Base-by-base conservation (phyloP, 257 asterid genomes). In the Craterostigma plantagineum region DNA sequence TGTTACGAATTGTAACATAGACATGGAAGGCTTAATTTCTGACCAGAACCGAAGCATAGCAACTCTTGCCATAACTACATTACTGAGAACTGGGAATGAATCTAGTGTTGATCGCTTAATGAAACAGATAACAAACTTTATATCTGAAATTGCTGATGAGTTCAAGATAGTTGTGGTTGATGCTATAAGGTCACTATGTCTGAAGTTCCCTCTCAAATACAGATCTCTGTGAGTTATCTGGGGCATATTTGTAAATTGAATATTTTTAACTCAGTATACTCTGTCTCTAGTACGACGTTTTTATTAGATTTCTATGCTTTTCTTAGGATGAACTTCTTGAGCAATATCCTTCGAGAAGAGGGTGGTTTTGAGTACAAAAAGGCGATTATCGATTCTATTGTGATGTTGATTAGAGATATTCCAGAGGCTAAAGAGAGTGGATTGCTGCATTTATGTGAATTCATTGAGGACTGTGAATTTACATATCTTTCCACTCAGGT, bases 91-190 rank as follows among this genome's bases (percentile, higher is more conserved):
- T 11, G 94, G 94, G 57, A 81, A 75, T 33, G 94, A 81, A 54
- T 81, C 94, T 10, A 81, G 92, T 51, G 75, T 81, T 51, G 94
- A 81, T 47, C 92, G 94, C 42, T 63, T 81, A 54, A 77, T 77
- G 87, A 81, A 81, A 60, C 94, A 81, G 50, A 81, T 81, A 53
- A 81, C 94, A 7, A 77, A 53, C 48, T 81, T 81, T 57, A 77
- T 81, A 92, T 81, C 94, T 44, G 94, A 81, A 55, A 81, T 81
- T 63, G 94, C 94, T 43, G 94, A 81, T 63, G 94, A 81, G 63
- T 77, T 81, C 71, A 77, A 81, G 70, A 77, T 81, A 57, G 94
- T 81, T 52, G 94, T 81, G 62, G 94, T 81, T 23, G 94, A 81
- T 35, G 94, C 92, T 49, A 81, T 81, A 55, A 69, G 86, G 63